phyloP scores from a whole-genome alignment of 2,329 filamentous ascomycete genomes.

The Colletotrichum tanaceti region DNA sequence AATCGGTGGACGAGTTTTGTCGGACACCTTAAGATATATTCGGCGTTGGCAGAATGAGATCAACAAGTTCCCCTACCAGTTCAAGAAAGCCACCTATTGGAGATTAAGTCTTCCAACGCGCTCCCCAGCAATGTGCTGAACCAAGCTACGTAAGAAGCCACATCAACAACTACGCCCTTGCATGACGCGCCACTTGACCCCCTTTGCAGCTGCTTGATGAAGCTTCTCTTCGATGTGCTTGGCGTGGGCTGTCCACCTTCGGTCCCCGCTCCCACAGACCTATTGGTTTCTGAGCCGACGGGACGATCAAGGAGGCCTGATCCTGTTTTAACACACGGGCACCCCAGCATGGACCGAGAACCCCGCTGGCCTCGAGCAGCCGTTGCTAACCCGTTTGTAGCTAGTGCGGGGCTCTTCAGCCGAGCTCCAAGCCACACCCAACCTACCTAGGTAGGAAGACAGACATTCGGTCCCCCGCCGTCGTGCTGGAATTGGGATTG shows the following conservation, averaged over 20 bases:
- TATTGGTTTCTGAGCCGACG: constrained; percentile 22
- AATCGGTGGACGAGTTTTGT: constrained; percentile 7
- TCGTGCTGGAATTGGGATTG: constrained; percentile 11
- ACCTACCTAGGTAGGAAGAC: no score
- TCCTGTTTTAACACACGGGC: constrained; percentile 21
- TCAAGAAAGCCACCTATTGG: no score
- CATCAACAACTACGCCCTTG: neutral
- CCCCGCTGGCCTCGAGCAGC: constrained; percentile 35
- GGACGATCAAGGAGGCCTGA: constrained; percentile 24
- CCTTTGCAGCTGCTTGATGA: constrained; percentile 1
- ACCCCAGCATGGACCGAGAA: constrained; percentile 27
- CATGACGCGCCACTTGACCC: neutral
- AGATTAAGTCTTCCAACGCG: neutral
- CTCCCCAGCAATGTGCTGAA: neutral
- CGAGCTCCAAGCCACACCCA: constrained; percentile 31
- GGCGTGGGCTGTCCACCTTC: neutral
- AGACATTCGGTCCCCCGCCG: constrained; percentile 1
- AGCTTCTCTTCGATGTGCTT: constrained; percentile 10
- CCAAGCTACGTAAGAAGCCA: neutral
- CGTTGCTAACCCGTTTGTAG: constrained; percentile 32
- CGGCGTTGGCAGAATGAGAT: neutral
- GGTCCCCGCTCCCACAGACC: neutral
- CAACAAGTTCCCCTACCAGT: neutral
- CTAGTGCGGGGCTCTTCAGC: constrained; percentile 39
- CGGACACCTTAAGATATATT: neutral